Base-by-base conservation (phyloP, 257 asterid genomes). In the Euphrasia confusa region DNA sequence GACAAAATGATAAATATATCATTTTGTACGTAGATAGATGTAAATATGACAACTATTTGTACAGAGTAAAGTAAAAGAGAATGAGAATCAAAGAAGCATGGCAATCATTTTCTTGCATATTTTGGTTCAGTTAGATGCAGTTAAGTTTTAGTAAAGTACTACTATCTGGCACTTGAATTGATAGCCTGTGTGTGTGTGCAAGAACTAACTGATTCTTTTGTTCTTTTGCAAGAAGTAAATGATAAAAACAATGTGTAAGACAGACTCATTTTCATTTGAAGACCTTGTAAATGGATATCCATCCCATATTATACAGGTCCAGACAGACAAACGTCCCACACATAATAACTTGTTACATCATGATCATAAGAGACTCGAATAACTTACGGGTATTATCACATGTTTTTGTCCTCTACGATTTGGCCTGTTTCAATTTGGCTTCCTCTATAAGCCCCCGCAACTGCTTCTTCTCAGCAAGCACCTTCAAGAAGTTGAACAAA, bases 381-480 rank as follows among this genome's bases (percentile, higher is more conserved):
- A 24, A 37, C 56, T 72, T 37, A 9, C 18, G 52, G 44, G 45
- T 27, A 65, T 4, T n/a, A 4, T 68, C 18, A 68, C 71, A 68
- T 10, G 64, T 37, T 61, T 7, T 11, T 37, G 11, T 2, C 77
- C 70, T 66, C 76, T 78, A 68, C 63, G 85, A 78, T 70, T 67
- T 79, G 62, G 74, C 61, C 1, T 86, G 64, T 74, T 85, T 88
- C 80, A 83, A 88, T 68, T 85, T 85, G 49, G 94, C 96, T 79
- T 85, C 84, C 50, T 88, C 92, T 26, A 88, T 83, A 50, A 85
- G 87, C 65, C 95, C 92, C 72, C 95, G 80, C 80, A 88, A 71
- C 80, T 85, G 95, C 83, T 88, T 81, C 89, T 88, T 88, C 69
- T 88, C 96, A 7, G 96, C 96, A 58, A 88, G 96, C 65, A 85